A percentile compares a stretch with the other conserved stretches of the same genome.
phyloP scores from a whole-genome alignment of 208 protist genomes.

The Leishmania mexicana region DNA sequence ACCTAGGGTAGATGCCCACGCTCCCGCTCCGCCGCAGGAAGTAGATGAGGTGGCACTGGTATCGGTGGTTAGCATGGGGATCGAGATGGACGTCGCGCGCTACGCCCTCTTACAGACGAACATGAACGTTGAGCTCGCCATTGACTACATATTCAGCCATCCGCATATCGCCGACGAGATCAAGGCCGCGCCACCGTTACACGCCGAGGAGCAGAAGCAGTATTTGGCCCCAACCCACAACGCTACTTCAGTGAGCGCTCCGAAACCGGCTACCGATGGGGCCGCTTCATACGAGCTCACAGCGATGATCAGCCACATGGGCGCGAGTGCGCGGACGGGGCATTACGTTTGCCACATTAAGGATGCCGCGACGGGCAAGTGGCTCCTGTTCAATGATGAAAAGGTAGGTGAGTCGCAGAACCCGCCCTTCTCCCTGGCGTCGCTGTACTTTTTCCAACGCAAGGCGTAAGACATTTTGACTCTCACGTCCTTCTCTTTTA shows the following conservation, averaged over 20 bases:
- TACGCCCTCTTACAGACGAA: constrained; percentile 88
- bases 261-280: constrained; percentile 45
- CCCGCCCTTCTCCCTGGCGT: constrained; percentile 91
- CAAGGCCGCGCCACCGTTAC: constrained; percentile 1
- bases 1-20: neutral
- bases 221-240: neutral
- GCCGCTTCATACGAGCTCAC: constrained; percentile 68
- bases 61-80: constrained; percentile 89
- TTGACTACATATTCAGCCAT: constrained; percentile 97
- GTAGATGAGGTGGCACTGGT: constrained; percentile 82
- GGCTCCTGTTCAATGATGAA: constrained; percentile 96
- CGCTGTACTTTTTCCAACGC: constrained; percentile 93
- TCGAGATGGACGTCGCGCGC: constrained; percentile 66
- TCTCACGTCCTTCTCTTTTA: neutral
- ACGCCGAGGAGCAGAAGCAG: neutral
- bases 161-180: constrained; percentile 72
- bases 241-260: constrained; percentile 1
- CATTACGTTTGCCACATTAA: constrained; percentile 94
- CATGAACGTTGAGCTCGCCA: constrained; percentile 94
- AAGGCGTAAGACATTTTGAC: neutral
- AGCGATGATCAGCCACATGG: constrained; percentile 93
- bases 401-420: constrained; percentile 90
- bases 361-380: constrained; percentile 68
- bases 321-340: constrained; percentile 80
- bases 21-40: constrained; percentile 6